Conservation (phyloP, 129 eudicot genomes). For the carrot (Daucus carota) region DH1_v3.0 NC_030388.2:27900501-27901000, state of each 20-base stretch:
- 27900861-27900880: not conserved
- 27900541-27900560: not conserved
- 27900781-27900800: slow-evolving; percentile 6
- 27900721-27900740: slow-evolving; percentile 92
- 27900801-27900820: not conserved
- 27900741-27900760: slow-evolving; percentile 79
- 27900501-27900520: not conserved
- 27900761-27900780: slow-evolving; percentile 97
- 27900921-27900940: not conserved
- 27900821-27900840: not conserved
- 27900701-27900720: slow-evolving; percentile 98
- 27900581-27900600: not conserved
- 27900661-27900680: slow-evolving; percentile 7
- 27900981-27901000: not conserved
- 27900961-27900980: not conserved
- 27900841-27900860: not conserved
- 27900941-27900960: not conserved
- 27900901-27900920: not conserved
- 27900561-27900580: not conserved
- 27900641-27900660: not conserved
- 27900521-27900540: not conserved
- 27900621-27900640: not conserved
- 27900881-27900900: not conserved
- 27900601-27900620: not conserved
- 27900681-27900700: slow-evolving; percentile 61